Evolutionary conservation across 1,284 basidiomycete species (phyloP), one percentile per base, ranked within the genome.

Genomic region (Vanrija sp.): DNA sequence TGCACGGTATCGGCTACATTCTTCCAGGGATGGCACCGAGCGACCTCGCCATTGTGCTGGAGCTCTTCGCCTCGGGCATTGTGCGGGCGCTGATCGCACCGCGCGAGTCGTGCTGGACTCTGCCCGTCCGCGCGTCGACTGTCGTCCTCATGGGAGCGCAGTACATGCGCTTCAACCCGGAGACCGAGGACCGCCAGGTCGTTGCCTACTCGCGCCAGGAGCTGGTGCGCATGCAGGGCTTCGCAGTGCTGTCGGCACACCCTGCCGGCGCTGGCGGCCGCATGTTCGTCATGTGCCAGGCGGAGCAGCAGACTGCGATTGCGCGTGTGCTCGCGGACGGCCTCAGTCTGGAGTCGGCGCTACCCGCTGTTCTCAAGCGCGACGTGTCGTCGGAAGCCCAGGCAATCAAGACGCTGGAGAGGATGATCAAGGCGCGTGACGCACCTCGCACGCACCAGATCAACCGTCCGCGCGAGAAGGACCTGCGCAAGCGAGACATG

Each of bases 131-230:
- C 36, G 89, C 89, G 0, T 81, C 82, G 5, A 83, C 84, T 4
- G 93, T 98, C 15, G 80, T 97, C 36, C 85, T 93, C 45, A 88
- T 98, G 85, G 88, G 92, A 23, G 92, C 94, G 6, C 95, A 98
- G 72, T 96, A 90, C 70, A 74, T 86, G 31, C 79, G 84, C 45
- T 66, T 82, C 16, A 61, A 63, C 18, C 56, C 60, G n/a, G 67
- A 65, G 45, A 61, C 67, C 16, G 61, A 56, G 20, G 84, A 87
- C 61, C 83, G 87, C 31, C 85, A 86, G 61, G 67, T 93, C 44
- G 80, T 81, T 45, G 89, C 92, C 67, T 98, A 98, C 70, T 76
- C 79, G 0, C 77, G 92, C 31, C 80, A 83, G 27, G 94, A 98
- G 66, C 76, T 99, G 43, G 84, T 89, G 47, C 84, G 85, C 53